phyloP scores from a whole-genome alignment of 805 yeast genomes.

The Pichia heedii region DNA sequence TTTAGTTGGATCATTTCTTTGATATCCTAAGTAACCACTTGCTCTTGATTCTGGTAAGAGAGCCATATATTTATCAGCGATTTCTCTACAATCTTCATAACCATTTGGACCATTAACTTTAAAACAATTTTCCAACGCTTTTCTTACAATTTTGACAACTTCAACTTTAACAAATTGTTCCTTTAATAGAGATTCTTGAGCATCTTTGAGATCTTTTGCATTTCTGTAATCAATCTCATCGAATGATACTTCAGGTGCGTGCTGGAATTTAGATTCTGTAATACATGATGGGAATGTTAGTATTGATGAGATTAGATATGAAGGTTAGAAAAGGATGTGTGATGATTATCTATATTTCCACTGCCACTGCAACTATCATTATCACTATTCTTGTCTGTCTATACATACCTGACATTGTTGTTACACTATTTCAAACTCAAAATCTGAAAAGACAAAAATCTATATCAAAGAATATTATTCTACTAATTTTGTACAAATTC shows the following conservation, averaged over 20 bases:
- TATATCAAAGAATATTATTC: not conserved
- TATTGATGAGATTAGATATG: not conserved
- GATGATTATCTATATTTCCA: not conserved
- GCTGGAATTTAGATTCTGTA: conserved; percentile 16
- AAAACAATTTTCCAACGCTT: conserved; percentile 67
- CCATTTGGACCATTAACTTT: conserved; percentile 54
- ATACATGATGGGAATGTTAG: not conserved
- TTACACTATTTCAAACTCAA: too few species aligned
- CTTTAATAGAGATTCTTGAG: conserved; percentile 70
- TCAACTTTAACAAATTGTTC: conserved; percentile 72
- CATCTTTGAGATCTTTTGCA: conserved; percentile 50
- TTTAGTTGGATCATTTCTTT: conserved; percentile 79
- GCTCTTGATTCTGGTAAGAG: conserved; percentile 63
- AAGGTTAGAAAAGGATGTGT: too few species aligned
- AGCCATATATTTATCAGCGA: conserved; percentile 69
- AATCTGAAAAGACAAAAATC: too few species aligned
- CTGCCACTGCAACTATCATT: too few species aligned
- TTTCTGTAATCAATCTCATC: conserved; percentile 75
- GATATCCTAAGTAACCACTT: conserved; percentile 75
- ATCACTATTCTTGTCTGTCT: not conserved
- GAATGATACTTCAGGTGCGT: conserved; percentile 68
- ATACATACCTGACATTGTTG: not conserved
- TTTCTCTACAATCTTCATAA: conserved; percentile 69
- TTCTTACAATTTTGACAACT: conserved; percentile 58
- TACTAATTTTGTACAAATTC: not conserved